Evolutionary conservation across 805 yeast genomes (phyloP).

Genomic region (Isabelozyma pseudorhagii): DNA sequence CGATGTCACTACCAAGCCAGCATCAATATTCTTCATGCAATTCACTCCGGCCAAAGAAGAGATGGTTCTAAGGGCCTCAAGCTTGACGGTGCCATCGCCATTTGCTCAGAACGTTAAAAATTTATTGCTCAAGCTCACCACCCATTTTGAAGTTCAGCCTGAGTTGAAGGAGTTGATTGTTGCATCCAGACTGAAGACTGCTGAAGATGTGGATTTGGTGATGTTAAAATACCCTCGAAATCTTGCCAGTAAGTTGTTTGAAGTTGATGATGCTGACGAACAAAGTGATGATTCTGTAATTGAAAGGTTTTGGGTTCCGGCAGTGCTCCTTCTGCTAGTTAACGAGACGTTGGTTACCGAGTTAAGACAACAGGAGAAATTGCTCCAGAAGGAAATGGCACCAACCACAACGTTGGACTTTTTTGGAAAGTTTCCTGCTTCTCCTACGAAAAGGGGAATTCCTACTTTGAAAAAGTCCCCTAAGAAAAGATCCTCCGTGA

Average conservation of each 20-base stretch:
- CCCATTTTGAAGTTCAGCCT: neutral
- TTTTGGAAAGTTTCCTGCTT: conserved; percentile 5
- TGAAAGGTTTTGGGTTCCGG: conserved; percentile 18
- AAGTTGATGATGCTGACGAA: neutral
- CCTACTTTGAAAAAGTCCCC: neutral
- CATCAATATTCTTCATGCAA: neutral
- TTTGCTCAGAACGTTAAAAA: conserved; percentile 7
- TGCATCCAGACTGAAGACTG: conserved; percentile 10
- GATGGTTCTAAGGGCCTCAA: neutral
- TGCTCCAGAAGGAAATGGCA: conserved; percentile 13
- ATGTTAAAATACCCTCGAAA: conserved; percentile 15
- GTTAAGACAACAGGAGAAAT: conserved; percentile 6
- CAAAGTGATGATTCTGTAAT: neutral
- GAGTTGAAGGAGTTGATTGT: neutral
- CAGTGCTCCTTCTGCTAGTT: conserved; percentile 10
- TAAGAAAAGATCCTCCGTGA: neutral
- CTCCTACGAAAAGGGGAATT: conserved; percentile 5
- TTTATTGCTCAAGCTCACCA: conserved; percentile 10
- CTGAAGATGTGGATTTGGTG: conserved; percentile 10
- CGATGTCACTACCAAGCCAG: neutral
- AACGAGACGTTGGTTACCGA: conserved; percentile 10
- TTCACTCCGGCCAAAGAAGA: neutral
- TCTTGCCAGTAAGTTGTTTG: neutral
- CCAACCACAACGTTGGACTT: conserved; percentile 24
- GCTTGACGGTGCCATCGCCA: conserved; percentile 4